A percentile compares a stretch with the other conserved stretches of the same genome.
Evolutionary conservation across 768 basidiomycete genomes (phyloP).

Genomic region (Jaapia argillacea): DNA sequence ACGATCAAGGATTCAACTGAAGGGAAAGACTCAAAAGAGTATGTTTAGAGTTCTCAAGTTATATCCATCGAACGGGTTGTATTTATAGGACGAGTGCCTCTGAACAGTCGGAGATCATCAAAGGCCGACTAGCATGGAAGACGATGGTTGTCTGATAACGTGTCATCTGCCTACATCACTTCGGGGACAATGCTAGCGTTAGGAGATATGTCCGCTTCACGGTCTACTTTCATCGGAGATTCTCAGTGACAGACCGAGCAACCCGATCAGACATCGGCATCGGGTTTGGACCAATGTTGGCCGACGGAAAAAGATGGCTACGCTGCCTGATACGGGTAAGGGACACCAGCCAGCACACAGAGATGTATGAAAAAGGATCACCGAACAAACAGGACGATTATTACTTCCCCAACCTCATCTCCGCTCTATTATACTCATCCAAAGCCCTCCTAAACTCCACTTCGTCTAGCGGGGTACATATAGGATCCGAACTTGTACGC

Average conservation of each 20-base stretch:
- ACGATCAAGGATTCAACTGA: background rate
- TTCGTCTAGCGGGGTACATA: constrained; percentile 26
- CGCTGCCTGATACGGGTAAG: too few relatives aligned
- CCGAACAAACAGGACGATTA: constrained; percentile 6
- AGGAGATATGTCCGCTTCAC: too few relatives aligned
- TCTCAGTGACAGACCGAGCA: background rate
- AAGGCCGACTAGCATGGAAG: background rate
- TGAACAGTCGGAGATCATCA: background rate
- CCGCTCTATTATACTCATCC: constrained; percentile 62
- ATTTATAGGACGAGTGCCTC: background rate
- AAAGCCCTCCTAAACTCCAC: constrained; percentile 55
- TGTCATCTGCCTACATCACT: too few relatives aligned
- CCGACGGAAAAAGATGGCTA: too few relatives aligned
- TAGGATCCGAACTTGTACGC: constrained; percentile 3
- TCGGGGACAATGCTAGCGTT: too few relatives aligned
- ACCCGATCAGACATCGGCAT: background rate
- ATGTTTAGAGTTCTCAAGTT: background rate
- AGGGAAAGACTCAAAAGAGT: background rate
- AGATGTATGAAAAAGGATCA: constrained; percentile 3
- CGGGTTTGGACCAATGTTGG: too few relatives aligned
- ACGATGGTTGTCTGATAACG: too few relatives aligned
- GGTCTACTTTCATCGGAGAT: background rate
- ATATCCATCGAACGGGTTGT: background rate
- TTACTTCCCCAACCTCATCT: constrained; percentile 74
- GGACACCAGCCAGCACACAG: too few relatives aligned